phyloP scores from a whole-genome alignment of 148 eudicot genomes.

The Hydrangea macrophylla region DNA sequence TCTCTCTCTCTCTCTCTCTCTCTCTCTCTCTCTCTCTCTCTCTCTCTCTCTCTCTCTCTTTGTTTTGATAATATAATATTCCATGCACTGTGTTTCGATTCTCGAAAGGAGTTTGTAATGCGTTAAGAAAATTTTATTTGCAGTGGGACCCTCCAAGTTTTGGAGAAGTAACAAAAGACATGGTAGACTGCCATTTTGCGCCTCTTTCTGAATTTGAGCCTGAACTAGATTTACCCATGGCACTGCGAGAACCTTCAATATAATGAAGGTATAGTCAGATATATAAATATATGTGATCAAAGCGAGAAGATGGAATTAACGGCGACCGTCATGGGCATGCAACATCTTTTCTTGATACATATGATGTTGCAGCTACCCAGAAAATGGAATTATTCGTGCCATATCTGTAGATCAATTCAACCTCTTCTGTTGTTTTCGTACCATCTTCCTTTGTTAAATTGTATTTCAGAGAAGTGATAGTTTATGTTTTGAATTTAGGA shows the following conservation, averaged over 20 bases:
- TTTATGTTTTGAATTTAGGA: no score
- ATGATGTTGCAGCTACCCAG: no score
- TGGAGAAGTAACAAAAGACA: conserved; percentile 70
- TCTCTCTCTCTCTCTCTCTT: neutral
- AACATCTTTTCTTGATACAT: no score
- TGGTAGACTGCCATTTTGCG: conserved; percentile 65
- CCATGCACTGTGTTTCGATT: neutral
- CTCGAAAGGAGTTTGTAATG: neutral
- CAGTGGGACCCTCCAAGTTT: conserved; percentile 88
- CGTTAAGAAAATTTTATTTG: conserved; percentile 16
- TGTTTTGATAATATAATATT: neutral
- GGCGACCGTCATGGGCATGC: no score
- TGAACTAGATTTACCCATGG: conserved; percentile 73
- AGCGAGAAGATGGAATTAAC: no score
- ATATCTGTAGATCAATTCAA: no score
- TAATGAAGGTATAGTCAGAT: no score
- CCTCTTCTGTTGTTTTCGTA: no score
- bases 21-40: neutral
- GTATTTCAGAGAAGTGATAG: no score
- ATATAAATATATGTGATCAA: no score
- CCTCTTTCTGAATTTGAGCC: conserved; percentile 62
- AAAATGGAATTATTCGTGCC: no score
- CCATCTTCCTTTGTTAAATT: no score
- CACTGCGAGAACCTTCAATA: conserved; percentile 80
- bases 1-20: neutral